These are phyloP conservation scores for Phytophthora kernoviae DNA, from an alignment of 352 stramenopile genomes.

Conservation along the genomic window DNA sequence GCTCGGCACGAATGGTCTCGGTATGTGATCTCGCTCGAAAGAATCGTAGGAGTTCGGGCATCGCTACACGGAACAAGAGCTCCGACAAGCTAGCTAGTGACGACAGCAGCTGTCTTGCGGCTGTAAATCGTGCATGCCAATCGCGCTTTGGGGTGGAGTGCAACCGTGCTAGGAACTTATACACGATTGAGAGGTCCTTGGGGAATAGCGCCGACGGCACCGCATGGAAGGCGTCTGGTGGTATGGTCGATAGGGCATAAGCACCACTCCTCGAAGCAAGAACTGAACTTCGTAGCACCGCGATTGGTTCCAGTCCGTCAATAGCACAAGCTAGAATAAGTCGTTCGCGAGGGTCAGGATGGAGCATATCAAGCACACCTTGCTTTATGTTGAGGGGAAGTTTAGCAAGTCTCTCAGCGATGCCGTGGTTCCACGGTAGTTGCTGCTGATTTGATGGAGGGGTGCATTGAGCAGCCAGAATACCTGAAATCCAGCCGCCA, in stretches of 20 bases:
- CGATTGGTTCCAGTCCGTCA: constrained; percentile 36
- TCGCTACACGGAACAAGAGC: constrained; percentile 46
- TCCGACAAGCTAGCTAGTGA: constrained; percentile 47
- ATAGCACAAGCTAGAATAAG: constrained; percentile 34
- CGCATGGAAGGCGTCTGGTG: constrained; percentile 22
- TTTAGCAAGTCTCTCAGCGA: constrained; percentile 29
- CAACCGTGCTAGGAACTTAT: constrained; percentile 54
- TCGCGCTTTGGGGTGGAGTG: constrained; percentile 28
- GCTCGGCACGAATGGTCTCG: constrained; percentile 45
- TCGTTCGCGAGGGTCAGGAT: constrained; percentile 49
- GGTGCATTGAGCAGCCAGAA: constrained; percentile 18
- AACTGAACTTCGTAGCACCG: constrained; percentile 5
- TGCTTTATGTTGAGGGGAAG: constrained; percentile 65
- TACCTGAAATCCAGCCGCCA: constrained; percentile 38
- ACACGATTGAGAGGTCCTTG: constrained; percentile 43
- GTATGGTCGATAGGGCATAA: constrained; percentile 9
- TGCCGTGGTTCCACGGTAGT: constrained; percentile 33
- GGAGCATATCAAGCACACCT: constrained; percentile 47
- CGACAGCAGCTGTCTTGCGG: constrained; percentile 35
- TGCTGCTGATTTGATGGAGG: background rate
- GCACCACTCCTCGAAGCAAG: background rate
- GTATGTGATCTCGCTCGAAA: constrained; percentile 52
- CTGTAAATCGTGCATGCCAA: constrained; percentile 54
- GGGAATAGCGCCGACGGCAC: constrained; percentile 51
- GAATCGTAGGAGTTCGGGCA: constrained; percentile 60